Base-by-base conservation (phyloP, 441 rosid genomes). In the Biscutella auriculata region DNA sequence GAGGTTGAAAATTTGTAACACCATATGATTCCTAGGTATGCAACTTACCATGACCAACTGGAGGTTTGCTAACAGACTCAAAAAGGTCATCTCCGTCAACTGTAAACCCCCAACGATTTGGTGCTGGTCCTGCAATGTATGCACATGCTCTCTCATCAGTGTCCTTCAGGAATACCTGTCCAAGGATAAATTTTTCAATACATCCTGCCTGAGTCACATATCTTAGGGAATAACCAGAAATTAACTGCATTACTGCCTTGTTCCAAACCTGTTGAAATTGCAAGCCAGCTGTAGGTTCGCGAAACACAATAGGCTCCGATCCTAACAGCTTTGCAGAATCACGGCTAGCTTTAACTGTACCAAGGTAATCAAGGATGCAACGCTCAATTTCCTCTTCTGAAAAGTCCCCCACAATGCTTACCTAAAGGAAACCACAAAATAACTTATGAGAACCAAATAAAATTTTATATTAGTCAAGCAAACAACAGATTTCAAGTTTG, bases 91-190 rank as follows among this genome's bases (percentile, higher is more conserved):
- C 66, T 15, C 95, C 95, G 47, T 90, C 95, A 58, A 78, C 89
- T 16, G 94, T 81, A 61, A 85, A 77, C 57, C 99, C 97, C 99
- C 99, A 94, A 17, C 97, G 95, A 52, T 88, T 94, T 35, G 99
- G 97, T 13, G 97, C 99, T 61, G 99, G 97, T 65, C 99, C 99
- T 5, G 97, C 96, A 70, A 94, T 85, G 73, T 94, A 94, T 37
- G 97, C 99, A 68, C 99, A 90, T 35, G 99, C 99, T 78, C 99
- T 86, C 74, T 94, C 99, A 69, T 94, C 99, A 2, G 97, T 94
- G 67, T 94, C 99, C 77, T 90, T 88, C 83, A 94, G 74, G 79
- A 82, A 84, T 63, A 90, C 97, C 99, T 94, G 77, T 57, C 53
- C 62, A 72, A 47, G 62, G 59, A 55, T 43, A 57, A 41, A 59